phyloP scores from a whole-genome alignment of 192 early-diverging fungal species.

The Gamsiella multidivaricata region DNA sequence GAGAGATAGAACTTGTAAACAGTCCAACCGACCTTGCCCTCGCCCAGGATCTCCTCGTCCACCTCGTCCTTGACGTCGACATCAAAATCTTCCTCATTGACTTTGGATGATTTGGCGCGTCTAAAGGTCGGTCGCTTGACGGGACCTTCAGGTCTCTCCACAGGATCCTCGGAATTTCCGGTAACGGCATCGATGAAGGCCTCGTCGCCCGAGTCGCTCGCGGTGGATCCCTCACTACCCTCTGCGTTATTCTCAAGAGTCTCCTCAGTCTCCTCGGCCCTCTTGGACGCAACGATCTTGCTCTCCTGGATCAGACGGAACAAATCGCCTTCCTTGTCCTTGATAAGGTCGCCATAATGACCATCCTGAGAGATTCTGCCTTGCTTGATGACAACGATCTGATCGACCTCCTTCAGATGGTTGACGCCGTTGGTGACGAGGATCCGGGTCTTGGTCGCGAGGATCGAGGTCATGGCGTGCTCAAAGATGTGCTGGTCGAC shows the following conservation, averaged over 20 bases:
- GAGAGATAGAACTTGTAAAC: constrained; percentile 45
- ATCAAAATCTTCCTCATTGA: constrained; percentile 13
- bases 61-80: constrained; percentile 31
- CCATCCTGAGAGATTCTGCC: constrained; percentile 77
- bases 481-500: constrained; percentile 65
- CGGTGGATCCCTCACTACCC: neutral
- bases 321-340: constrained; percentile 62
- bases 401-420: constrained; percentile 73
- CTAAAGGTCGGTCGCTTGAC: constrained; percentile 21
- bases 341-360: constrained; percentile 70
- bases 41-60: constrained; percentile 19
- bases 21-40: constrained; percentile 33
- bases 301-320: constrained; percentile 65
- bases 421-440: constrained; percentile 84
- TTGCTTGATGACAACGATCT: constrained; percentile 76
- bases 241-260: neutral
- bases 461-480: constrained; percentile 51
- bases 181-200: neutral
- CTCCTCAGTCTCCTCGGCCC: neutral
- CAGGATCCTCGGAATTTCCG: neutral
- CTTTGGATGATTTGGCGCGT: constrained; percentile 31
- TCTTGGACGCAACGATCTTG: constrained; percentile 5
- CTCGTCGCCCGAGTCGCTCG: constrained; percentile 3
- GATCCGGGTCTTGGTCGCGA: constrained; percentile 79
- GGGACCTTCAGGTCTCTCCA: neutral